Conservation (phyloP, 148 eudicot species). For the Rheum nobile region DNA sequence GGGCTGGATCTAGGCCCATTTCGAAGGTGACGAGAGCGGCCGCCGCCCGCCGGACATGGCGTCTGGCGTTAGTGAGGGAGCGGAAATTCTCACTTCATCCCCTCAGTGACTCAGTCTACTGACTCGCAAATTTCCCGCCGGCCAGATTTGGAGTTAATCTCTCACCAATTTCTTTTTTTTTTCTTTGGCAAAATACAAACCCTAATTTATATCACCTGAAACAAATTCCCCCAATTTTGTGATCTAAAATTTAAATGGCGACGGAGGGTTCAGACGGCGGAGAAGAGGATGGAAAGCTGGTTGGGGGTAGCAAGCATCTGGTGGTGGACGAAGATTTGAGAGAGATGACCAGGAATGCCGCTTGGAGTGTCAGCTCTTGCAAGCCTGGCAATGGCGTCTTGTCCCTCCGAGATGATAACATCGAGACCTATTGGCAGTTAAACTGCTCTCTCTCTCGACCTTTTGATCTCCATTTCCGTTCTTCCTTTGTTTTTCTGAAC, state of each 20-base stretch:
- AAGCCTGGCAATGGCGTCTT: constrained; percentile 89
- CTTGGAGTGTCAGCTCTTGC: constrained; percentile 96
- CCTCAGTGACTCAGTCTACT: not conserved
- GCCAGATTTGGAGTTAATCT: not conserved
- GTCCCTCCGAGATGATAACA: constrained; percentile 66
- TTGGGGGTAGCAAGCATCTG: constrained; percentile 60
- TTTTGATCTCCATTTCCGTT: not conserved
- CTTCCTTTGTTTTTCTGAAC: not conserved
- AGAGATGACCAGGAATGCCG: constrained; percentile 87
- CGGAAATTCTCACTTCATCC: not conserved
- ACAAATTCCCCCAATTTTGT: not conserved
- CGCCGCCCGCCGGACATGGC: not conserved
- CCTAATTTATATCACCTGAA: not conserved
- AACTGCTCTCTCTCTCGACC: not conserved
- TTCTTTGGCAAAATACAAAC: not conserved
- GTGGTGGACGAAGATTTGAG: constrained; percentile 68
- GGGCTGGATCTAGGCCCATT: not conserved
- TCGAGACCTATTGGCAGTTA: constrained; percentile 92
- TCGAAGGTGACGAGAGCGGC: not conserved
- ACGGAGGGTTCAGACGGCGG: constrained; percentile 80
- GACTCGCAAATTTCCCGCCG: not conserved
- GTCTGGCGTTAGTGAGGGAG: not conserved
- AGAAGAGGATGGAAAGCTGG: constrained; percentile 71
- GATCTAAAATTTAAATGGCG: constrained; percentile 23
- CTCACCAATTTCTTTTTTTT: not conserved